Evolutionary conservation across 805 yeast species (phyloP).

Genomic region (Candida nanaspora): DNA sequence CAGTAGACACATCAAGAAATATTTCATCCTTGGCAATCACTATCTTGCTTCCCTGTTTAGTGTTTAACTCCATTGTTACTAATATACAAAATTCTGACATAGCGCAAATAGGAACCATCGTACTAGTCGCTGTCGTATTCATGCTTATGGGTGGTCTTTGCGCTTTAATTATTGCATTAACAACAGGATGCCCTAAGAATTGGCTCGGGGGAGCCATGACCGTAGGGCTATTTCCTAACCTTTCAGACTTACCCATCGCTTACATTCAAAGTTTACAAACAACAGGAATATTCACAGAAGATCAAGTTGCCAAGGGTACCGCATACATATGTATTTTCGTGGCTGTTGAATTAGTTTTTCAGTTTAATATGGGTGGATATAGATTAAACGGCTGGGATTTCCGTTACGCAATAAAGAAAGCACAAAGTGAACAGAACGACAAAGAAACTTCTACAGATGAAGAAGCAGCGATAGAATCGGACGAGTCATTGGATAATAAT

Average conservation of each 20-base stretch:
- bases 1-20: constrained; percentile 62
- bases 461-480: constrained; percentile 10
- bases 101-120: constrained; percentile 59
- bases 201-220: constrained; percentile 74
- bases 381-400: constrained; percentile 68
- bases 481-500: constrained; percentile 1
- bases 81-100: constrained; percentile 64
- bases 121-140: constrained; percentile 38
- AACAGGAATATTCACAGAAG: constrained; percentile 48
- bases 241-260: constrained; percentile 81
- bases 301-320: constrained; percentile 66
- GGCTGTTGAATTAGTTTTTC: constrained; percentile 57
- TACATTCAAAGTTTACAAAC: constrained; percentile 67
- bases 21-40: constrained; percentile 63
- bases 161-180: constrained; percentile 31
- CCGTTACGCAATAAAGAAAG: constrained; percentile 22
- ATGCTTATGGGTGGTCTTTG: constrained; percentile 38
- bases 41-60: constrained; percentile 66
- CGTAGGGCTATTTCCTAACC: constrained; percentile 72
- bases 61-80: constrained; percentile 64
- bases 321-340: constrained; percentile 78
- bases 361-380: constrained; percentile 74
- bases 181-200: constrained; percentile 55
- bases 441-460: constrained; percentile 12
- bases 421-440: constrained; percentile 17